Percentiles rank a stretch among this genome's conserved stretches.
phyloP scores from a whole-genome alignment of 345 rosid species.

The Sisymbrium irio region DNA sequence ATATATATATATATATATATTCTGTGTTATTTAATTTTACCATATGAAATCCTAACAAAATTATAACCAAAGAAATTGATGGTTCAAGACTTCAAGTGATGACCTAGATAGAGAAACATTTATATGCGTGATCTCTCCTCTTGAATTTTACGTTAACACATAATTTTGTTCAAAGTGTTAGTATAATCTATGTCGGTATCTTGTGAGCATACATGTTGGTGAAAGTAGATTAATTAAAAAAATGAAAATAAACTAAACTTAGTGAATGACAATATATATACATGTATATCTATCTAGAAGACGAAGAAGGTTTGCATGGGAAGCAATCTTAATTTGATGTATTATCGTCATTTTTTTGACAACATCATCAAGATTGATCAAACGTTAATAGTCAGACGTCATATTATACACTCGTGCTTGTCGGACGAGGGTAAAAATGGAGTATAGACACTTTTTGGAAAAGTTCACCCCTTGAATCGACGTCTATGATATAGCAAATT shows the following conservation, averaged over 20 bases:
- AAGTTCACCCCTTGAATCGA: not conserved
- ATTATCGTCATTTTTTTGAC: not conserved
- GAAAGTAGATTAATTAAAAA: not conserved
- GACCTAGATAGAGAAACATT: too few relatives aligned
- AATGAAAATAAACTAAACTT: not conserved
- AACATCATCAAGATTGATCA: not conserved
- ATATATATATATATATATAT: too few relatives aligned
- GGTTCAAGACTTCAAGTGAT: too few relatives aligned
- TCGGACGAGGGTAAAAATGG: not conserved
- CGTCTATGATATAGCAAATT: not conserved
- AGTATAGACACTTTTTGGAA: not conserved
- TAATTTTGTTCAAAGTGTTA: not conserved
- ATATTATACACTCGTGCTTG: not conserved
- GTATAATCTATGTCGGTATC: not conserved
- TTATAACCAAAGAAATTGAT: too few relatives aligned
- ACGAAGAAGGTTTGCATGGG: slow-evolving; percentile 28
- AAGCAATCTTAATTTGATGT: slow-evolving; percentile 19
- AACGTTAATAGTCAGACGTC: slow-evolving; percentile 15
- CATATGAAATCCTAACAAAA: not conserved
- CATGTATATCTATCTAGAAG: slow-evolving; percentile 16
- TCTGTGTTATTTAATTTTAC: not conserved
- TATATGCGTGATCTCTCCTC: too few relatives aligned
- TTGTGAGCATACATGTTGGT: slow-evolving; percentile 3
- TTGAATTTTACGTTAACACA: too few relatives aligned
- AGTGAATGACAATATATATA: not conserved